Conservation (phyloP, 148 eudicot genomes). For the Suaeda aralocaspica region DNA sequence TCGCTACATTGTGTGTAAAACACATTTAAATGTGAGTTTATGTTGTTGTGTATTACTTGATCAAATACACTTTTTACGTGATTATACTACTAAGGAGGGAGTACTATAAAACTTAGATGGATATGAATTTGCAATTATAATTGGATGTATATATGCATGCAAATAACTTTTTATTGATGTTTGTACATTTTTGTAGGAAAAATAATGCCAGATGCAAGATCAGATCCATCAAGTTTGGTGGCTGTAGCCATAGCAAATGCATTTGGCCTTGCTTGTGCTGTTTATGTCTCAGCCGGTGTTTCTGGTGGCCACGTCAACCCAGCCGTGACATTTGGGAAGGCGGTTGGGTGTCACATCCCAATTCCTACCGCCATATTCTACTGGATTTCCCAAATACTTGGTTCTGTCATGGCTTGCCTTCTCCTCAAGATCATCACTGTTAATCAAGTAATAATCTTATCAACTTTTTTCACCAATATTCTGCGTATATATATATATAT, state of each 20-base stretch:
- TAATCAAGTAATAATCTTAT: constrained; percentile 43
- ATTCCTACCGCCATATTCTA: constrained; percentile 62
- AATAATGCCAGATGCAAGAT: constrained; percentile 41
- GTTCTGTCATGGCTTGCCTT: constrained; percentile 72
- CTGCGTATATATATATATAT: too few species aligned
- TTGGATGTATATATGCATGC: too few species aligned
- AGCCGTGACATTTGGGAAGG: constrained; percentile 62
- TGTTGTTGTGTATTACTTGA: too few species aligned
- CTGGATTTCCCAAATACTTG: constrained; percentile 74
- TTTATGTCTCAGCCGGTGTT: constrained; percentile 42
- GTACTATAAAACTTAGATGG: too few species aligned
- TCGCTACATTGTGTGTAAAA: too few species aligned
- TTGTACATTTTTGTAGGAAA: constrained; percentile 35
- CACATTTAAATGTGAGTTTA: too few species aligned
- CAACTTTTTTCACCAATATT: too few species aligned
- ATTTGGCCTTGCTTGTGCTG: constrained; percentile 55
- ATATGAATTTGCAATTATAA: too few species aligned
- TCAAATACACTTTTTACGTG: too few species aligned
- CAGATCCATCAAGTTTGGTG: constrained; percentile 51
- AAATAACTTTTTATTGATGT: background rate
- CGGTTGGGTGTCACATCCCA: constrained; percentile 72
- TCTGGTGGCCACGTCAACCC: constrained; percentile 71
- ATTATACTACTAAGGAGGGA: too few species aligned
- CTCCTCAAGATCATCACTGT: constrained; percentile 56
- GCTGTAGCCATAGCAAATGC: constrained; percentile 62